phyloP scores from a whole-genome alignment of 2,329 filamentous ascomycete species.

The Penicillium concentricum region DNA sequence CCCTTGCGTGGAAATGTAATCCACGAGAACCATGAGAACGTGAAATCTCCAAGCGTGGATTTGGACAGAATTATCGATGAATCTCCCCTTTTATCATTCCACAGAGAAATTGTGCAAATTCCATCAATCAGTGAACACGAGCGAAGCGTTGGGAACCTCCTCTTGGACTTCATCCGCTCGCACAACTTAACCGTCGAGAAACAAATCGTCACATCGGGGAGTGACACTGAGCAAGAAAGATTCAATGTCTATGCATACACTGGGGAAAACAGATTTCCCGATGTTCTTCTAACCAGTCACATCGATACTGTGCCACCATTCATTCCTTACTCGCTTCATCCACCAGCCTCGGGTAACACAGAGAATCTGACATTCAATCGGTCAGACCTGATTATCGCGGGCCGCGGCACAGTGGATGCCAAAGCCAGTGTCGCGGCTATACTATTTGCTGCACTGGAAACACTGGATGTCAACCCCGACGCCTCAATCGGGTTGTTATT shows the following conservation, averaged over 20 bases:
- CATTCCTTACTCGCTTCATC: neutral
- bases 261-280: neutral
- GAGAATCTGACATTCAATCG: neutral
- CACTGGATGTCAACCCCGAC: neutral
- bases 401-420: neutral
- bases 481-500: neutral
- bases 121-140: neutral
- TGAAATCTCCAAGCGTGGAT: neutral
- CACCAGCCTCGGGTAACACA: neutral
- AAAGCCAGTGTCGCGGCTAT: neutral
- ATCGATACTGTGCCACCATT: neutral
- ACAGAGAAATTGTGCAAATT: neutral
- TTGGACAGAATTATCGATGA: neutral
- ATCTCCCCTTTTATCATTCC: neutral
- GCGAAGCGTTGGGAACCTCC: neutral
- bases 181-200: neutral
- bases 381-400: neutral
- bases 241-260: neutral
- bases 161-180: neutral
- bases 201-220: neutral
- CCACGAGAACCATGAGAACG: neutral
- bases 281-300: neutral
- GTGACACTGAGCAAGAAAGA: neutral
- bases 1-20: neutral
- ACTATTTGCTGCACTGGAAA: neutral